Percentiles rank a stretch among this genome's conserved stretches.
Evolutionary conservation across 2,329 filamentous ascomycete species (phyloP).

Genomic region (Seiridium unicorne): DNA sequence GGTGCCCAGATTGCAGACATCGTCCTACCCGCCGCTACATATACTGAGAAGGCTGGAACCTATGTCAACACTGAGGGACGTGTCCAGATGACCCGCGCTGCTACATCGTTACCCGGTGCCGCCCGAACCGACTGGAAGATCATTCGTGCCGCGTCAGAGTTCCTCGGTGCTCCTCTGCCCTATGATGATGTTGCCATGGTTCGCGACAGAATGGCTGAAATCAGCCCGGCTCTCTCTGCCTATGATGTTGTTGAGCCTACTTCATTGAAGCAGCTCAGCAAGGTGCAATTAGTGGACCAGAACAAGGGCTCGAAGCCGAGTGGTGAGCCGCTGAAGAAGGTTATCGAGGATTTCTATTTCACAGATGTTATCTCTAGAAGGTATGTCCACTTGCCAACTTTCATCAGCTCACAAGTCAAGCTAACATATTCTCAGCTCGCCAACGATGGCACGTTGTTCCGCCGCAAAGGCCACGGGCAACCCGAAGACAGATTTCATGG

Average conservation of each 20-base stretch:
- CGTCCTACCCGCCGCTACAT: constrained; percentile 89
- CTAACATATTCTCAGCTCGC: constrained; percentile 61
- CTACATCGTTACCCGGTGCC: constrained; percentile 84
- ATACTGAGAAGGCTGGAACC: constrained; percentile 94
- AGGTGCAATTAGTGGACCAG: constrained; percentile 92
- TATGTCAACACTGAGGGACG: constrained; percentile 98
- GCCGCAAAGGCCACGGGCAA: constrained; percentile 84
- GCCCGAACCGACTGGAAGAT: constrained; percentile 99
- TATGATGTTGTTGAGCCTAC: constrained; percentile 91
- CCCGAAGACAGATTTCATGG: constrained; percentile 77
- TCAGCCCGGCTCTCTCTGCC: constrained; percentile 82
- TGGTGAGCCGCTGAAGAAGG: constrained; percentile 74
- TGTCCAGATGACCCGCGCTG: constrained; percentile 88
- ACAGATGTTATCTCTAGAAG: constrained; percentile 96
- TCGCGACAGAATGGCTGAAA: constrained; percentile 91
- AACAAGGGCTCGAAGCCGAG: constrained; percentile 83
- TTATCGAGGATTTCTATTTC: constrained; percentile 96
- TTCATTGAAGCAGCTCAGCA: constrained; percentile 73
- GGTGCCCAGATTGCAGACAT: constrained; percentile 93
- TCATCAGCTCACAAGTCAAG: constrained; percentile 11
- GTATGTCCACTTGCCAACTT: constrained; percentile 47
- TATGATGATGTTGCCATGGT: constrained; percentile 91
- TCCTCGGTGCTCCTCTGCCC: constrained; percentile 79
- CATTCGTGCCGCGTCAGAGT: constrained; percentile 87
- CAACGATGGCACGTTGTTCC: constrained; percentile 97